Percentiles rank a stretch among this genome's conserved stretches.
These are phyloP conservation scores for Teunomyces aglyptinius DNA, from an alignment of 805 yeast species.

Conservation along the genomic window DNA sequence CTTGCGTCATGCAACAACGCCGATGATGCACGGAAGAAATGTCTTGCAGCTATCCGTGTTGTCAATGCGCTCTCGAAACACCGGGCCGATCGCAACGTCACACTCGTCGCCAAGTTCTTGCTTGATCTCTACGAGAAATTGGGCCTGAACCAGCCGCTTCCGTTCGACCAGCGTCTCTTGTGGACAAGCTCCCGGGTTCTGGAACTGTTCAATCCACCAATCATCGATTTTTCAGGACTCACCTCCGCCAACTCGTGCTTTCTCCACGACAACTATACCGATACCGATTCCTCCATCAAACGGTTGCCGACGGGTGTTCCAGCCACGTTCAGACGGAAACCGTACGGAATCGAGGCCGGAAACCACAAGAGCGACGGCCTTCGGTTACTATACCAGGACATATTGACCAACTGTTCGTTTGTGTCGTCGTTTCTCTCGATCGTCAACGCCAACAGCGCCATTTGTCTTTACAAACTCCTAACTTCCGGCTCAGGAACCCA, in stretches of 20 bases:
- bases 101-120: neutral
- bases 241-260: neutral
- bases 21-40: neutral
- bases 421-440: constrained; percentile 65
- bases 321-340: neutral
- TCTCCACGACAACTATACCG: neutral
- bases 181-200: constrained; percentile 28
- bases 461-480: constrained; percentile 5
- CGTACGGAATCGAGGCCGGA: neutral
- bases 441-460: constrained; percentile 25
- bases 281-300: neutral
- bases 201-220: constrained; percentile 17
- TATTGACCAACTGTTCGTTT: constrained; percentile 69
- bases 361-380: neutral
- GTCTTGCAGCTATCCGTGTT: neutral
- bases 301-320: neutral
- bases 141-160: neutral
- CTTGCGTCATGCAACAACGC: constrained; percentile 1
- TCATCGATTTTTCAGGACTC: constrained; percentile 14
- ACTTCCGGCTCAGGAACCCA: constrained; percentile 16
- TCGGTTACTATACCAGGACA: constrained; percentile 43
- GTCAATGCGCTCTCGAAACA: neutral
- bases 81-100: neutral
- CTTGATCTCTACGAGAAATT: neutral
- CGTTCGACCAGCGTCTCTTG: constrained; percentile 16